Conservation (phyloP, 495 filamentous ascomycete genomes). For the Penicillium manginii region DNA sequence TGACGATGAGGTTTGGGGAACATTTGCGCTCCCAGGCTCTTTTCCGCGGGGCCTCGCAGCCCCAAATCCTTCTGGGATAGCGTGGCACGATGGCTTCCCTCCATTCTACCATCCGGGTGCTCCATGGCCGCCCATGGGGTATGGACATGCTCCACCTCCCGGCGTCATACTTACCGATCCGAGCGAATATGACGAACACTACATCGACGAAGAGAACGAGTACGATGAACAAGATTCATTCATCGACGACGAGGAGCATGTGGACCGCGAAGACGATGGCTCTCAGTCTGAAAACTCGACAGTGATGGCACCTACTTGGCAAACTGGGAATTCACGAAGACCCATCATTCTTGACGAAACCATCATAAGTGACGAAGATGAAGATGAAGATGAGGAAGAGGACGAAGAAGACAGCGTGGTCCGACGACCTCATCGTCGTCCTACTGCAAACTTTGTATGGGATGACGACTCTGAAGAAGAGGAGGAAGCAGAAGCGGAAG, state of each 20-base stretch:
- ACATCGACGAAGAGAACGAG: conserved; percentile 38
- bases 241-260: conserved; percentile 42
- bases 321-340: not conserved
- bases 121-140: not conserved
- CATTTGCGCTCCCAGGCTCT: conserved; percentile 9
- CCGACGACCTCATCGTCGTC: not conserved
- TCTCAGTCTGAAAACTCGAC: conserved; percentile 8
- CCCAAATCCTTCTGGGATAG: not conserved
- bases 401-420: conserved; percentile 14
- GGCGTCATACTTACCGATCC: not conserved
- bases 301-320: conserved; percentile 1
- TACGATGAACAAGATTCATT: conserved; percentile 46
- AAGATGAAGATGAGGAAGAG: conserved; percentile 18
- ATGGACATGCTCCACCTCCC: not conserved
- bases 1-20: conserved; percentile 27
- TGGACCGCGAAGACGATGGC: conserved; percentile 6
- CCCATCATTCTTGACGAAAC: conserved; percentile 6
- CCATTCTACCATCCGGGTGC: not conserved
- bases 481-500: conserved; percentile 2
- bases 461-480: not conserved
- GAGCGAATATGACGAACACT: conserved; percentile 15
- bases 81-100: not conserved
- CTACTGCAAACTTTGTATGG: not conserved
- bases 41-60: not conserved
- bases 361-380: conserved; percentile 7